Evolutionary conservation across 2,329 filamentous ascomycete species (phyloP).

Genomic region (Trichoderma cornu-damae): DNA sequence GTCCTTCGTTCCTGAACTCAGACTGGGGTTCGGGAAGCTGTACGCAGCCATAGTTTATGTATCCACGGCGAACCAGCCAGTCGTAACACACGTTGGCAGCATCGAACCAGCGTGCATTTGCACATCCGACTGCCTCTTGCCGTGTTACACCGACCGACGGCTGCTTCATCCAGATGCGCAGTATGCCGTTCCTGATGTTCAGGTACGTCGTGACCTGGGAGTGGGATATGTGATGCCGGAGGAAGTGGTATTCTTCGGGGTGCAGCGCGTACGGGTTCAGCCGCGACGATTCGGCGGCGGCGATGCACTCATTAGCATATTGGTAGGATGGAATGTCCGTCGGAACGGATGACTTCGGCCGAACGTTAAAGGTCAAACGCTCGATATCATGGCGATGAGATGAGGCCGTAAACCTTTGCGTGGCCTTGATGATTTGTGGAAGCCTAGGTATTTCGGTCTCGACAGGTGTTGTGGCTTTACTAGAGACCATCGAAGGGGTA

Average conservation of each 20-base stretch:
- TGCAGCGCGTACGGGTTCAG: constrained; percentile 87
- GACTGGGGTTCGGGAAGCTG: constrained; percentile 50
- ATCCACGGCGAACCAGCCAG: constrained; percentile 85
- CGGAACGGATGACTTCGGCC: constrained; percentile 80
- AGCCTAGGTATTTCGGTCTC: constrained; percentile 35
- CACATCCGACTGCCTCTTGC: constrained; percentile 85
- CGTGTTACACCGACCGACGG: constrained; percentile 75
- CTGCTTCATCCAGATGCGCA: constrained; percentile 84
- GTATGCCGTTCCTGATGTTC: constrained; percentile 91
- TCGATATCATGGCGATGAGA: constrained; percentile 31
- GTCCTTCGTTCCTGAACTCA: constrained; percentile 36
- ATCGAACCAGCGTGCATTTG: constrained; percentile 82
- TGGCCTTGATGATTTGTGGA: constrained; percentile 23
- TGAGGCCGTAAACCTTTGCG: constrained; percentile 22
- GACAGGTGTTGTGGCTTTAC: constrained; percentile 58
- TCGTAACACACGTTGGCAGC: constrained; percentile 84
- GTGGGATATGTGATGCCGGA: constrained; percentile 77
- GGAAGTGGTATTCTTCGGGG: constrained; percentile 71
- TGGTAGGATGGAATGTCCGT: constrained; percentile 63
- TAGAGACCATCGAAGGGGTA: constrained; percentile 50
- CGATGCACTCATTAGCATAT: constrained; percentile 87
- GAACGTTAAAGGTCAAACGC: constrained; percentile 51
- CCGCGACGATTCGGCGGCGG: constrained; percentile 82
- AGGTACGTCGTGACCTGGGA: constrained; percentile 91
- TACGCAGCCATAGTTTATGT: constrained; percentile 94